Evolutionary conservation across 2,329 filamentous ascomycete species (phyloP), one percentile per base, ranked within the genome.

Genomic region (Colletotrichum sp.): DNA sequence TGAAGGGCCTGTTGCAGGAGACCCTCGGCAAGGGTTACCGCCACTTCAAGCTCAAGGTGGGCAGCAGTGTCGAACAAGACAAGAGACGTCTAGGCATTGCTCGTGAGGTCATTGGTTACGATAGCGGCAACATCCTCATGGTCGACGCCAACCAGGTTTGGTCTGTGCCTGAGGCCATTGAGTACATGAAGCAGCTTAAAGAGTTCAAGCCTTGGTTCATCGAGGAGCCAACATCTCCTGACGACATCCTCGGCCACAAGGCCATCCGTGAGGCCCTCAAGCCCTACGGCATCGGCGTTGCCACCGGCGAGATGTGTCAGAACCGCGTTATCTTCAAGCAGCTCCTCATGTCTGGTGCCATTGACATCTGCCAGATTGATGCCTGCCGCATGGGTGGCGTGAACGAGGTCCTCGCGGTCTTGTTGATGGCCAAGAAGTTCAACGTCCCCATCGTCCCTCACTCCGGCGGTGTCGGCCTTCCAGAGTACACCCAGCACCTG

Each of bases 251-350:
- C 71, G 96, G 96, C 75, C 96, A 98, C 90, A 95, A 94, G 82
- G 93, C 95, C 5, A 93, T 98, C 80, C 92, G 95, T 68, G 93
- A 96, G 77, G 95, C 95, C 6, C 92, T 98, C 13, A 90, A 90
- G 80, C 92, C 94, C 0, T 88, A 92, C 82, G 91, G 91, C 73
- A 95, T 98, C 80, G 95, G 95, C 75, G 96, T 98, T 7, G 96
- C 96, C 9, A 98, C 96, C 0, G 96, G 96, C 78, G 96, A 98
- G 87, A 98, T 98, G 95, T 97, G 95, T 87, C 96, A 98, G 88
- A 98, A 98, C 88, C 93, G 96, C 52, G 95, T 98, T 79, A 92
- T 98, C 81, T 98, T 98, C 91, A 98, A 98, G 90, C 96, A 98
- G 86, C 91, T 98, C 77, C 90, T 98, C 68, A 91, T 93, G 83